Base-by-base conservation (phyloP, 345 rosid genomes). In the Conringia planisiliqua region DNA sequence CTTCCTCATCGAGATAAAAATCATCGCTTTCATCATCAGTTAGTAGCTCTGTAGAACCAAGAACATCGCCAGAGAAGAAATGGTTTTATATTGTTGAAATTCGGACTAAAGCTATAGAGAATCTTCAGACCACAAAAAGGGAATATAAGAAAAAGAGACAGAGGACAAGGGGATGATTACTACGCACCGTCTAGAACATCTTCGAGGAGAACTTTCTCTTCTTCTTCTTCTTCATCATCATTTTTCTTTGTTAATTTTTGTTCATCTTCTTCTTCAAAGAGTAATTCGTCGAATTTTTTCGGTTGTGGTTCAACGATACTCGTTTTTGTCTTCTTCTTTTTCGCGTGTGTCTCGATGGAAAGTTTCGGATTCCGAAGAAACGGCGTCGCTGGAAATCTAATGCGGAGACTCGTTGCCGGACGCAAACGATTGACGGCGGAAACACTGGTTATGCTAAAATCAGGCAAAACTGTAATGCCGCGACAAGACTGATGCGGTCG, bases 121-220 rank as follows among this genome's bases (percentile, higher is more conserved):
- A 20, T 50, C 26, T 33, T 47, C 39, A 35, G 29, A 70, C 0
- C 1, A 48, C 7, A 5, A 57, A 51, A 47, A 38, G 4, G 6
- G 54, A 22, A 10, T 3, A 24, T 17, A 22, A 22, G 24, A 1
- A 22, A 22, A 22, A 22, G 24, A 2, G 66, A 64, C 70, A 32
- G 51, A 46, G 43, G 26, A 47, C 26, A 29, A 29, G 1, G 42
- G 62, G 17, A 33, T 14, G 12, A 18, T 47, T 58, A 13, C 1
- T 42, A 39, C 79, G 65, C 77, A 86, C 88, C 98, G 56, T 82
- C 87, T 27, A 85, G 86, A 4, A 85, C 75, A 73, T 84, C 88
- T 71, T 84, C 87, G 56, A 82, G 69, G 36, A 84, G 62, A 76
- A 84, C 75, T 60, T 74, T 83, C 68, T 80, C 90, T 1, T 88